Evolutionary conservation across 2,329 filamentous ascomycete genomes (phyloP), one percentile per base, ranked within the genome.

Genomic region (Neonectria magnoliae): DNA sequence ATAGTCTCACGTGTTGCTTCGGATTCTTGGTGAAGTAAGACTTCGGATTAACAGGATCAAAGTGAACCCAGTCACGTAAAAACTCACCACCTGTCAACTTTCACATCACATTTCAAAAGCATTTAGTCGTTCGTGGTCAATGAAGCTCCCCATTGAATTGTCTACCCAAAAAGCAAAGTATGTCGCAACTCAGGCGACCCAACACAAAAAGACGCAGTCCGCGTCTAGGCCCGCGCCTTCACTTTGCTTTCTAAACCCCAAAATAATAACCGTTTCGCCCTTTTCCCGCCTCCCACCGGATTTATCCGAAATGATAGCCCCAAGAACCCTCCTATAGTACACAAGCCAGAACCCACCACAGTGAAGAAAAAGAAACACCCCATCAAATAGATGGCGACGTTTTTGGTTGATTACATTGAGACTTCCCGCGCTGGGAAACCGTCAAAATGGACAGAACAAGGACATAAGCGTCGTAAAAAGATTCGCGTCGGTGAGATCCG

Each of bases 391-490:
- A 60, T 36, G 48, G 41, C 56, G 10, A 42, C 7, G 56, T 36
- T 38, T 51, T 36, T 38, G 45, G 38, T 47, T 60, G 56, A 60
- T 66, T 64, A 67, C 53, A 61, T 64, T 61, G 29, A 64, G 63
- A 53, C 53, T 53, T 27, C 51, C 42, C 22, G 31, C 22, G 14
- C 25, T 50, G 36, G 61, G 55, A 58, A 64, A 56, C 63, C 44
- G 60, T 33, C 59, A 56, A 51, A 47, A 60, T 54, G 22, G 41
- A 50, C 38, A 63, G 41, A 63, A 66, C 65, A 65, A 68, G 64
- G 65, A 69, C 69, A 62, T 74, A 66, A 71, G 60, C 64, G 54
- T 73, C 71, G 64, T 74, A 57, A 73, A 61, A 61, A 60, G 55
- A 56, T 63, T 31, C 44, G 47, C 60, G 38, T 62, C 60, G 48